phyloP scores from a whole-genome alignment of 2,329 filamentous ascomycete species.

The Raffaelea arxii region DNA sequence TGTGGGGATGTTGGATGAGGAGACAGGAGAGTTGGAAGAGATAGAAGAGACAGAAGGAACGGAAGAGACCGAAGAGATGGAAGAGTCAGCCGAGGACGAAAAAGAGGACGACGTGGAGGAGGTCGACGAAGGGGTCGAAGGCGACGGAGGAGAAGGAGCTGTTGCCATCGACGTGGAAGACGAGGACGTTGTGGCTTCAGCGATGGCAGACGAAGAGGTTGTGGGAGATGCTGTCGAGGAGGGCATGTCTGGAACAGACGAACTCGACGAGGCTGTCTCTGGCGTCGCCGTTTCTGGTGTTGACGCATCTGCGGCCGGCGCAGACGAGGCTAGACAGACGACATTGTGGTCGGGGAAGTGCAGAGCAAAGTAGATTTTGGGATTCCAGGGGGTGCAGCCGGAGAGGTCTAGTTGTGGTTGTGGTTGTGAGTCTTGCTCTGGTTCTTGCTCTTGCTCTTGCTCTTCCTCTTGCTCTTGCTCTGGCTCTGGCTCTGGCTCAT shows the following conservation, averaged over 20 bases:
- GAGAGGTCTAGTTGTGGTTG: constrained; percentile 25
- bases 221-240: too few species aligned
- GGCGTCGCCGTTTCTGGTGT: neutral
- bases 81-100: neutral
- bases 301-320: neutral
- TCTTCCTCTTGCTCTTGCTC: constrained; percentile 1
- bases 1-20: neutral
- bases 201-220: too few species aligned
- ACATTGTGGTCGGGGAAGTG: neutral
- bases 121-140: too few species aligned
- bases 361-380: constrained; percentile 36
- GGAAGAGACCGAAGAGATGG: neutral
- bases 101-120: neutral
- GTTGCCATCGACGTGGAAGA: too few species aligned
- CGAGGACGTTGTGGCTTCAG: too few species aligned
- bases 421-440: constrained; percentile 26
- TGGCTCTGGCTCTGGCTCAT: constrained; percentile 1
- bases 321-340: too few species aligned
- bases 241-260: too few species aligned
- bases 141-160: too few species aligned
- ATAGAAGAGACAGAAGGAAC: constrained; percentile 1
- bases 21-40: neutral
- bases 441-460: constrained; percentile 4
- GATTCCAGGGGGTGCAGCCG: constrained; percentile 32
- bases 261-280: too few species aligned